Conservation (phyloP, 1,139 yeast genomes). For the Saccharomyces hybrid region DNA sequence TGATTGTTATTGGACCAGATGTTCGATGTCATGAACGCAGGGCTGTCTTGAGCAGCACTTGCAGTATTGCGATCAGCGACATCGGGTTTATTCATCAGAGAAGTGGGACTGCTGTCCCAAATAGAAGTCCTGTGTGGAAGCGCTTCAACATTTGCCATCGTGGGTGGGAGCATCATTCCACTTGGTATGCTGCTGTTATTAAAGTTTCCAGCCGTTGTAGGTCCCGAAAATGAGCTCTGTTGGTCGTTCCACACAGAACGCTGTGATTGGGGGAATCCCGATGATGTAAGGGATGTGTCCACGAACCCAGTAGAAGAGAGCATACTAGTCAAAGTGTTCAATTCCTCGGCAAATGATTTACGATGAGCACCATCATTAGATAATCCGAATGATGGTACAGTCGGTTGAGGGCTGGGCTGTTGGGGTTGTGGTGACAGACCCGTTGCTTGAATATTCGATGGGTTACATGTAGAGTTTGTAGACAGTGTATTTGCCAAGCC, state of each 20-base stretch:
- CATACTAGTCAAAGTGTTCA: constrained; percentile 24
- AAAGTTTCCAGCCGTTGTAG: not conserved
- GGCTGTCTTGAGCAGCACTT: not conserved
- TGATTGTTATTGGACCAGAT: constrained; percentile 1
- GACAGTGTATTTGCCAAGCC: not conserved
- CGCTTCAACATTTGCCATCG: not conserved
- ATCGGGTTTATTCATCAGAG: not conserved
- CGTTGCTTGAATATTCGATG: not conserved
- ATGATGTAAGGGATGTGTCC: constrained; percentile 9
- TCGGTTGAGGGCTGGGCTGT: not conserved
- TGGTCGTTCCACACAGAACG: constrained; percentile 18
- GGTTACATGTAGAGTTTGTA: not conserved
- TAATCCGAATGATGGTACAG: constrained; percentile 2
- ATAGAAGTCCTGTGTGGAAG: constrained; percentile 19
- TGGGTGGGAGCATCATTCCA: not conserved
- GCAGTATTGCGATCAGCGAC: not conserved
- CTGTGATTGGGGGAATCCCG: constrained; percentile 4
- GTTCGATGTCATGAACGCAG: constrained; percentile 1
- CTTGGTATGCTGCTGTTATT: not conserved
- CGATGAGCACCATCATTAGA: not conserved
- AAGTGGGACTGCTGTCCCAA: constrained; percentile 19
- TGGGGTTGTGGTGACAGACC: not conserved
- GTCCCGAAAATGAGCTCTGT: not conserved
- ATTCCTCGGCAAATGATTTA: constrained; percentile 23
- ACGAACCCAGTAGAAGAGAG: constrained; percentile 21